phyloP scores from a whole-genome alignment of 2,329 filamentous ascomycete species.

The Sarocladiaceae sp. region DNA sequence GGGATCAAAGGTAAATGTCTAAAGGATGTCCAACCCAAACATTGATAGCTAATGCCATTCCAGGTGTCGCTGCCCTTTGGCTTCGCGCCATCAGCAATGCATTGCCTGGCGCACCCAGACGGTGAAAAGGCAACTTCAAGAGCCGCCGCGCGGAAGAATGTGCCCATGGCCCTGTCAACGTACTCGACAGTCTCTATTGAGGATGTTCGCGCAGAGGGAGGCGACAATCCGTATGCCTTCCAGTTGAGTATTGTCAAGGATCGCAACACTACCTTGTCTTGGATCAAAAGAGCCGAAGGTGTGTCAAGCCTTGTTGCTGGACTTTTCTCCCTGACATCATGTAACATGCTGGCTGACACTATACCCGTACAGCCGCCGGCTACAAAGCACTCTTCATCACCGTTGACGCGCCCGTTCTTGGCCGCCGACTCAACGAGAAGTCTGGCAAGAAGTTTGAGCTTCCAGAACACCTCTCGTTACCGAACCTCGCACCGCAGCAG shows the following conservation, averaged over 20 bases:
- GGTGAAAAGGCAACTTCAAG: conserved; percentile 43
- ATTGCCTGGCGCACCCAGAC: conserved; percentile 19
- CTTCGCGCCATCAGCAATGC: conserved; percentile 21
- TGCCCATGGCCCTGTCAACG: conserved; percentile 20
- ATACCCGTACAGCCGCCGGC: conserved; percentile 10
- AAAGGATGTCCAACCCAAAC: background rate
- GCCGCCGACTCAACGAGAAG: conserved; percentile 16
- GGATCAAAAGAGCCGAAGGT: conserved; percentile 33
- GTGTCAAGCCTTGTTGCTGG: conserved; percentile 9
- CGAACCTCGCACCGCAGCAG: conserved; percentile 11
- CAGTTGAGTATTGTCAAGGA: conserved; percentile 49
- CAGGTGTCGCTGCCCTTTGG: conserved; percentile 40
- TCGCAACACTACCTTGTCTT: conserved; percentile 30
- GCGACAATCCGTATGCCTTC: conserved; percentile 40
- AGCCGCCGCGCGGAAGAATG: conserved; percentile 34
- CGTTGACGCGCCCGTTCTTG: conserved; percentile 18
- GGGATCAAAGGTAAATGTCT: conserved; percentile 16
- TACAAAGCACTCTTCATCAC: conserved; percentile 23
- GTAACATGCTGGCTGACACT: background rate
- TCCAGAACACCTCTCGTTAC: conserved; percentile 14
- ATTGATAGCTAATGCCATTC: too few species aligned
- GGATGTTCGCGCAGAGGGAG: conserved; percentile 34
- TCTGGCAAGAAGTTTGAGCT: conserved; percentile 18
- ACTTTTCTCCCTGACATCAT: background rate
- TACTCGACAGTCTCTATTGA: conserved; percentile 20